These are phyloP conservation scores for Vanrija sp. DNA, from an alignment of 1,284 basidiomycete genomes.

Conservation along the genomic window DNA sequence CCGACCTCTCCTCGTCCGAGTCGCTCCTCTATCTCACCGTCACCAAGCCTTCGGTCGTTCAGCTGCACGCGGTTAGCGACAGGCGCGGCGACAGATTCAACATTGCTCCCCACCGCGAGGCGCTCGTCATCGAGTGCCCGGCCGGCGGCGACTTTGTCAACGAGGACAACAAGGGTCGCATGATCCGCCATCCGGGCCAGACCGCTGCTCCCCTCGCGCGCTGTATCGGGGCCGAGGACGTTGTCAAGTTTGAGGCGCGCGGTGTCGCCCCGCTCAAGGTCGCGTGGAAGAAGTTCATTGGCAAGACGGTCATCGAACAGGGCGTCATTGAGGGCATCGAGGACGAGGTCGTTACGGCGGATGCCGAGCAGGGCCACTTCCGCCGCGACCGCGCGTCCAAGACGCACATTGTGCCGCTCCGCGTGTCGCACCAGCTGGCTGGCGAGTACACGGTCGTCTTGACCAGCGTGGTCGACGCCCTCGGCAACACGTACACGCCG, in stretches of 20 bases:
- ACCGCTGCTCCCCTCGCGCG: slow-evolving; percentile 51
- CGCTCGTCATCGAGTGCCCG: slow-evolving; percentile 78
- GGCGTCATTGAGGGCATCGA: slow-evolving; percentile 82
- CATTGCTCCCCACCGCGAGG: slow-evolving; percentile 59
- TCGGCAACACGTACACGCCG: slow-evolving; percentile 51
- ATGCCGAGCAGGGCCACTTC: slow-evolving; percentile 22
- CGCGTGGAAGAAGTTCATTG: slow-evolving; percentile 61
- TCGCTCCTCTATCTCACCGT: slow-evolving; percentile 67
- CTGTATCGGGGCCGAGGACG: slow-evolving; percentile 67
- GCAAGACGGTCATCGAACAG: slow-evolving; percentile 52
- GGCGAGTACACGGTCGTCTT: slow-evolving; percentile 50
- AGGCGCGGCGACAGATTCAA: slow-evolving; percentile 61
- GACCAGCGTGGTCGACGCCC: slow-evolving; percentile 48
- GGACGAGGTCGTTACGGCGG: slow-evolving; percentile 46
- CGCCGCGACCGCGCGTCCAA: slow-evolving; percentile 32
- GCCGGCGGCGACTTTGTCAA: slow-evolving; percentile 51
- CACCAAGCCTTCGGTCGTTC: slow-evolving; percentile 64
- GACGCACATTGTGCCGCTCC: slow-evolving; percentile 37
- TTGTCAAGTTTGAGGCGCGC: slow-evolving; percentile 62
- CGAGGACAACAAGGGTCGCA: slow-evolving; percentile 18
- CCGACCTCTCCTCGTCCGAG: slow-evolving; percentile 63
- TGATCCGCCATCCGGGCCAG: slow-evolving; percentile 15
- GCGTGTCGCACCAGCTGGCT: slow-evolving; percentile 33
- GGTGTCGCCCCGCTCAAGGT: slow-evolving; percentile 76
- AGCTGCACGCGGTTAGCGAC: slow-evolving; percentile 69